Conservation (phyloP, 2,329 filamentous ascomycete species). For the Fusarium sp. region DNA sequence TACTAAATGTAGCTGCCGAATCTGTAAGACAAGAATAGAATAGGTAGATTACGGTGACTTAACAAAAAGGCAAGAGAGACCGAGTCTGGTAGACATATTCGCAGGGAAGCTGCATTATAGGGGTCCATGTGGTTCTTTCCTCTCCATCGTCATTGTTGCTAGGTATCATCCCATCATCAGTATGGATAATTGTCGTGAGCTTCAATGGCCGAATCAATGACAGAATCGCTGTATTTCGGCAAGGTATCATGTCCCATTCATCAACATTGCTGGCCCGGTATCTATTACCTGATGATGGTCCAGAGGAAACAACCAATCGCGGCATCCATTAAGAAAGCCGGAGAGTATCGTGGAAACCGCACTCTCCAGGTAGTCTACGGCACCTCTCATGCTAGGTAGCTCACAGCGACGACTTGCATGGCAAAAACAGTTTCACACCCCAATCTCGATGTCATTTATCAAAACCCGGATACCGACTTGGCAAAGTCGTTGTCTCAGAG, state of each 20-base stretch:
- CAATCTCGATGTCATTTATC: not conserved
- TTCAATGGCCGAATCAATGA: not conserved
- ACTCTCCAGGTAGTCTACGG: not conserved
- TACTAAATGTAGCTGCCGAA: constrained; percentile 9
- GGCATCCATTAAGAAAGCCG: not conserved
- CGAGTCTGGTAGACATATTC: not conserved
- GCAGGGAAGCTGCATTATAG: not conserved
- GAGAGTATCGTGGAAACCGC: not conserved
- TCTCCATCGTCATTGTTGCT: not conserved
- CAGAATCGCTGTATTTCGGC: not conserved
- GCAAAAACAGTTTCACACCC: not conserved
- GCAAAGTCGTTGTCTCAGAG: not conserved
- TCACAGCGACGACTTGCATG: not conserved
- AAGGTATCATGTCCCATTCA: not conserved
- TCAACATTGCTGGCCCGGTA: not conserved
- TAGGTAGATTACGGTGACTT: not conserved
- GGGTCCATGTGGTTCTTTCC: not conserved
- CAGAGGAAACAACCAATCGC: constrained; percentile 1
- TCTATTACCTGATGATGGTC: not conserved
- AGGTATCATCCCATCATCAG: not conserved
- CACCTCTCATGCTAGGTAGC: not conserved
- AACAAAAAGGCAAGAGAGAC: not conserved
- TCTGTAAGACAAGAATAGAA: not conserved
- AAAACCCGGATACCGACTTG: not conserved
- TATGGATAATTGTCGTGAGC: not conserved